Conservation (phyloP, 1,284 basidiomycete genomes). For the Ceratobasidium sp. region DNA sequence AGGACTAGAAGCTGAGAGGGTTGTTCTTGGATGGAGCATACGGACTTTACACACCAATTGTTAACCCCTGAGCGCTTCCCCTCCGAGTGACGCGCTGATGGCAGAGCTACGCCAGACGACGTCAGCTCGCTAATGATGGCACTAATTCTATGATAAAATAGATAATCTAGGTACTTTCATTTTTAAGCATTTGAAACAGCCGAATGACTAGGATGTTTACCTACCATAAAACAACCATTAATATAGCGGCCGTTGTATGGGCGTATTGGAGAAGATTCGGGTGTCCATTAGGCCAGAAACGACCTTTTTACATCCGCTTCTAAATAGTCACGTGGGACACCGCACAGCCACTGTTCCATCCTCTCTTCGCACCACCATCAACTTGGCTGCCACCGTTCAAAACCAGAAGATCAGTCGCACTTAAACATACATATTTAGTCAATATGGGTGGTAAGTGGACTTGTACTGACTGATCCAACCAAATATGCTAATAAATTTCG, state of each 20-base stretch:
- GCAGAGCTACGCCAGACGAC: not conserved
- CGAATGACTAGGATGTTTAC: not conserved
- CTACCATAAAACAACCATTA: conserved; percentile 20
- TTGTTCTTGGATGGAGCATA: no score
- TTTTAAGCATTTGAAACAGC: not conserved
- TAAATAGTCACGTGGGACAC: not conserved
- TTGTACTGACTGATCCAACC: conserved; percentile 51
- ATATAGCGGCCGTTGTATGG: not conserved
- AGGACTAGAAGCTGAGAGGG: no score
- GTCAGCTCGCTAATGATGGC: not conserved
- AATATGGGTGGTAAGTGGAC: conserved; percentile 87
- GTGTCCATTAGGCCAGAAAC: not conserved
- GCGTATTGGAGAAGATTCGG: not conserved
- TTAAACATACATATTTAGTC: conserved; percentile 55
- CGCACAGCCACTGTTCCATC: conserved; percentile 32
- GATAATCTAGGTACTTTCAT: not conserved
- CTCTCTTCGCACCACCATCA: conserved; percentile 33
- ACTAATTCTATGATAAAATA: not conserved
- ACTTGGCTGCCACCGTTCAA: not conserved
- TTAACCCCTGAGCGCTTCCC: not conserved
- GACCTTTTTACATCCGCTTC: conserved; percentile 4
- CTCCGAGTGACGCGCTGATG: conserved; percentile 11
- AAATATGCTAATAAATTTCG: not conserved
- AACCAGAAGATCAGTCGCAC: not conserved
- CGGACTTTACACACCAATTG: not conserved